These are phyloP conservation scores for Cercospora sp. DNA, from an alignment of 2,329 filamentous ascomycete species.

Conservation along the genomic window DNA sequence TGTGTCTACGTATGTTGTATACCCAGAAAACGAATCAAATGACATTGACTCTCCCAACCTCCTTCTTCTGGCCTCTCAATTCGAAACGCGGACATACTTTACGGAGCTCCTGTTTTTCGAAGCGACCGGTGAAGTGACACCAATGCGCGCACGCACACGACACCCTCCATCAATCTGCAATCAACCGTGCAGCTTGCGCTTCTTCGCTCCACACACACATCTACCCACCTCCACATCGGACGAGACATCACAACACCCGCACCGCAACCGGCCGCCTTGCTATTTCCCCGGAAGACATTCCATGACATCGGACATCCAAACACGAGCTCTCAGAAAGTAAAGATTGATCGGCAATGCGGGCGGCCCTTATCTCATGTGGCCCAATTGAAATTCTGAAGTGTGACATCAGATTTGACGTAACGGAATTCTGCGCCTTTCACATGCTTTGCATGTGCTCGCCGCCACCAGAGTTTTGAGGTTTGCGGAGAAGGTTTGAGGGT, in stretches of 20 bases:
- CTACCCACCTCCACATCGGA: neutral
- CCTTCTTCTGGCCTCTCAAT: neutral
- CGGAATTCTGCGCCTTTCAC: neutral
- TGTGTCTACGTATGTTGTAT: constrained; percentile 5
- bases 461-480: neutral
- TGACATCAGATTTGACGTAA: constrained; percentile 11
- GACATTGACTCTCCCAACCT: neutral
- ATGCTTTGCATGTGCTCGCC: neutral
- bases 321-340: neutral
- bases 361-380: neutral
- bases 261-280: neutral
- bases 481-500: neutral
- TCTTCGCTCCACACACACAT: neutral
- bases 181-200: neutral
- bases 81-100: neutral
- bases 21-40: neutral
- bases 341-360: neutral
- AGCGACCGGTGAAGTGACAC: constrained; percentile 1
- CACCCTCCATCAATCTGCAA: neutral
- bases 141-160: neutral
- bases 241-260: constrained; percentile 1
- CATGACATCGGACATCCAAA: neutral
- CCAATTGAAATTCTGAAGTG: neutral
- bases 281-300: neutral
- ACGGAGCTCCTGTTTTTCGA: neutral